These are phyloP conservation scores for Micractinium sp. DNA, from an alignment of 139 green algal species.

Conservation along the genomic window DNA sequence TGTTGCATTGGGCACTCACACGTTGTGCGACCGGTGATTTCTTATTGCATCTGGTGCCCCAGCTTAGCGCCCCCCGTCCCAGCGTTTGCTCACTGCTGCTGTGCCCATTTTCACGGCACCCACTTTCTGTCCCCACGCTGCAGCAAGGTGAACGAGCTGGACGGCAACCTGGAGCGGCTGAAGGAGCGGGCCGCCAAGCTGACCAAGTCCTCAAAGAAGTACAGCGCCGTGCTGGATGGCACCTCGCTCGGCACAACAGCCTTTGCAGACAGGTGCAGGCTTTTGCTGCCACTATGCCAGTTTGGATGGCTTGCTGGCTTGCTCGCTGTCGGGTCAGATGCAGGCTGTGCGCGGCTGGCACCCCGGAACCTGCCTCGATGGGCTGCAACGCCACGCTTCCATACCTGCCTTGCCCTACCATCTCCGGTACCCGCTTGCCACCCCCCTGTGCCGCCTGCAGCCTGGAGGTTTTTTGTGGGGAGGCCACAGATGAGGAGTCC, in stretches of 20 bases:
- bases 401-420: background rate
- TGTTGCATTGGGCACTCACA: background rate
- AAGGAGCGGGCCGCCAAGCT: conserved; percentile 49
- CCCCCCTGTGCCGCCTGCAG: background rate
- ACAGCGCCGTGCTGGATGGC: conserved; percentile 48
- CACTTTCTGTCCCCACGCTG: too few species aligned
- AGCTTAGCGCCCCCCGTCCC: background rate
- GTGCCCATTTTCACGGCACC: too few species aligned
- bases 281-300: too few species aligned
- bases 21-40: background rate
- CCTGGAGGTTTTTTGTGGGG: conserved; percentile 20
- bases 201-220: conserved; percentile 53
- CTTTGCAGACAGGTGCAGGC: conserved; percentile 60
- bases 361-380: too few species aligned
- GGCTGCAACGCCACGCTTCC: background rate
- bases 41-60: background rate
- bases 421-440: too few species aligned
- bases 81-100: background rate
- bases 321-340: background rate
- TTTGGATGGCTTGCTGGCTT: background rate
- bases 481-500: conserved; percentile 59
- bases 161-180: conserved; percentile 55
- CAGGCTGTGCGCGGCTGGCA: background rate
- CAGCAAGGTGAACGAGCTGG: conserved; percentile 51
- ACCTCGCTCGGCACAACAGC: conserved; percentile 39